A percentile compares a stretch with the other conserved stretches of the same genome.
These are phyloP conservation scores for Colletotrichum tropicicola DNA, from an alignment of 2,329 filamentous ascomycete species.

Conservation along the genomic window DNA sequence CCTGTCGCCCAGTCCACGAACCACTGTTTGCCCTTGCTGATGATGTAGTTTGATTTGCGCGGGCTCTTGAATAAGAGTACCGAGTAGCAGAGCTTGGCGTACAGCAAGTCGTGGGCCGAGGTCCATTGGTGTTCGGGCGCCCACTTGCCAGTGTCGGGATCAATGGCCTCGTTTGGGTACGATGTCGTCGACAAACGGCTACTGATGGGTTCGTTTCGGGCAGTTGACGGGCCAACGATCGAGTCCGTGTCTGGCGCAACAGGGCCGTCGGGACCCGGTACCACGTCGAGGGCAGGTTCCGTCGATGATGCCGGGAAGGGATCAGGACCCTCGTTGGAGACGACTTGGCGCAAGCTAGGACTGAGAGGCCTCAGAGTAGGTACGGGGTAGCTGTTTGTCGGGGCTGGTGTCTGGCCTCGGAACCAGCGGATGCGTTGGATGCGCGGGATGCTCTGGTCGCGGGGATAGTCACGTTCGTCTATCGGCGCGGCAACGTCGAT, in stretches of 20 bases:
- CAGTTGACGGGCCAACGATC: constrained; percentile 28
- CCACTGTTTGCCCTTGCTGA: constrained; percentile 66
- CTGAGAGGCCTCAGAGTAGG: constrained; percentile 28
- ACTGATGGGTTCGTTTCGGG: constrained; percentile 31
- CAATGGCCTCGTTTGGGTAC: constrained; percentile 54
- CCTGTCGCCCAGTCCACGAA: constrained; percentile 68
- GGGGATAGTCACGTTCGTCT: constrained; percentile 73
- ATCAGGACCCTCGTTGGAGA: not conserved
- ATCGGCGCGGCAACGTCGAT: constrained; percentile 77
- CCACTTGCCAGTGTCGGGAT: constrained; percentile 64
- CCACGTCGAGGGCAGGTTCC: constrained; percentile 20
- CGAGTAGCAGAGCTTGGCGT: constrained; percentile 69
- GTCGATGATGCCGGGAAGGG: constrained; percentile 18
- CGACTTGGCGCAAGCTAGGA: constrained; percentile 1
- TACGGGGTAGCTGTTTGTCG: constrained; percentile 34
- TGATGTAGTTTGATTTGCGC: constrained; percentile 65
- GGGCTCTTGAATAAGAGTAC: constrained; percentile 65
- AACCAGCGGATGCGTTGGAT: constrained; percentile 62
- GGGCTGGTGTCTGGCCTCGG: constrained; percentile 45
- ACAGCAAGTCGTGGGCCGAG: constrained; percentile 64
- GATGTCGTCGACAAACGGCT: constrained; percentile 55
- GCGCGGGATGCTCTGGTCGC: constrained; percentile 70
- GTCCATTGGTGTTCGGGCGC: constrained; percentile 64
- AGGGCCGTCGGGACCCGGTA: constrained; percentile 4
- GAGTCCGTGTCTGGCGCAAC: constrained; percentile 15